phyloP scores from a whole-genome alignment of 257 asterid species.

The Ballota nigra region DNA sequence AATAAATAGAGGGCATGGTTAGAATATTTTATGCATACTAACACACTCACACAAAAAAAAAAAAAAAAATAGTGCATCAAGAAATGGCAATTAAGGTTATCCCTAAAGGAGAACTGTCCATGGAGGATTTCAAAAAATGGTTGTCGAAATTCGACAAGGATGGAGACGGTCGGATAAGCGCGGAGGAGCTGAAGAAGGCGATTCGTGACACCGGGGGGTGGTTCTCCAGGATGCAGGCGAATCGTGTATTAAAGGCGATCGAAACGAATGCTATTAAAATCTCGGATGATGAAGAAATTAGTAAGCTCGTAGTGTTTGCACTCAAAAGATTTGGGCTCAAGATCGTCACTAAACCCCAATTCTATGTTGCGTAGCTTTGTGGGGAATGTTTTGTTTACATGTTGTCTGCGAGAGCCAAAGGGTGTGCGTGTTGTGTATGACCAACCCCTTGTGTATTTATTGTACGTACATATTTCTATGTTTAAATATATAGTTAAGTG shows the following conservation, averaged over 20 bases:
- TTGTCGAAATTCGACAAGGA: slow-evolving; percentile 31
- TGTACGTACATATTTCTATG: no score
- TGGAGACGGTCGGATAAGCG: slow-evolving; percentile 30
- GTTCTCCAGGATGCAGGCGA: slow-evolving; percentile 30
- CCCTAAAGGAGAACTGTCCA: slow-evolving; percentile 25
- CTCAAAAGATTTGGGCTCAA: not conserved
- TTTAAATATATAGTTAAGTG: no score
- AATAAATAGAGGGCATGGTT: not conserved
- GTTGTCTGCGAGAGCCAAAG: no score
- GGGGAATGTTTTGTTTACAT: no score
- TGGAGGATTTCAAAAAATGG: slow-evolving; percentile 47
- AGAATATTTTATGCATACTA: not conserved
- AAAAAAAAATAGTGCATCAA: not conserved
- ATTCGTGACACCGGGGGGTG: slow-evolving; percentile 32
- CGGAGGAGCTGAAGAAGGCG: slow-evolving; percentile 39
- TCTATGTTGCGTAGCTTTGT: no score
- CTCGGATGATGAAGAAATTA: slow-evolving; percentile 36
- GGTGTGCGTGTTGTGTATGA: no score
- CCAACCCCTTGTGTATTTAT: no score
- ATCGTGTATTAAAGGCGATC: slow-evolving; percentile 21
- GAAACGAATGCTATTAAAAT: slow-evolving; percentile 32
- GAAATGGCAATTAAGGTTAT: not conserved
- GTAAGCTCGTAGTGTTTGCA: slow-evolving; percentile 33
- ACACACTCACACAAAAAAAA: not conserved
- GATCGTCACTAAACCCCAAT: not conserved